Percentiles rank a stretch among this genome's conserved stretches.
These are phyloP conservation scores for Diaporthe nobilis DNA, from an alignment of 2,329 filamentous ascomycete genomes.

Conservation along the genomic window DNA sequence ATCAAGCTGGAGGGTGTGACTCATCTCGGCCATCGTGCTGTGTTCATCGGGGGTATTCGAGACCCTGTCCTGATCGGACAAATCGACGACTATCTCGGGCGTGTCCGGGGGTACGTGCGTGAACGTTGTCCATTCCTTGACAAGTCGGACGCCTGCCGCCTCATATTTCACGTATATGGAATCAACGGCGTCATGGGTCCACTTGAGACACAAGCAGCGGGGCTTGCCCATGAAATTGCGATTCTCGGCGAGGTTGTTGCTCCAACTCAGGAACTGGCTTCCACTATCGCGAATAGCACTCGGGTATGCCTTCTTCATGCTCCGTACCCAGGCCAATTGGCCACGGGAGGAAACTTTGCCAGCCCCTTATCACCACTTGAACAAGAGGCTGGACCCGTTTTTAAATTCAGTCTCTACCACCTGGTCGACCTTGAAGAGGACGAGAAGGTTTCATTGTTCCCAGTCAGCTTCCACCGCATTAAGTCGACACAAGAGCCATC, in stretches of 20 bases:
- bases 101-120: neutral
- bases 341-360: slow-evolving; percentile 13
- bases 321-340: slow-evolving; percentile 12
- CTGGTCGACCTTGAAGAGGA: neutral
- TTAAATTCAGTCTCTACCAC: slow-evolving; percentile 14
- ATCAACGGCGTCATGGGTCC: slow-evolving; percentile 13
- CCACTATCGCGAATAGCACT: neutral
- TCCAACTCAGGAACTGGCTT: neutral
- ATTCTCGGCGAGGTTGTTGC: slow-evolving; percentile 9
- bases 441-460: slow-evolving; percentile 2
- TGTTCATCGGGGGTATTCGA: slow-evolving; percentile 3
- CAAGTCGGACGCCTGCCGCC: neutral
- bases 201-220: neutral
- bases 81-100: neutral
- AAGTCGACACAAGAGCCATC: neutral
- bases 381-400: slow-evolving; percentile 4
- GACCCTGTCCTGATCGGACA: neutral
- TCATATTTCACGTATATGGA: neutral
- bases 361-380: neutral
- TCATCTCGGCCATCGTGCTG: neutral
- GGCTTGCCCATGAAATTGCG: neutral
- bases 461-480: neutral
- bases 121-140: neutral
- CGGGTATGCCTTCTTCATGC: neutral
- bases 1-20: slow-evolving; percentile 2